Evolutionary conservation across 2,329 filamentous ascomycete species (phyloP).

Genomic region (Colletotrichum karsti): DNA sequence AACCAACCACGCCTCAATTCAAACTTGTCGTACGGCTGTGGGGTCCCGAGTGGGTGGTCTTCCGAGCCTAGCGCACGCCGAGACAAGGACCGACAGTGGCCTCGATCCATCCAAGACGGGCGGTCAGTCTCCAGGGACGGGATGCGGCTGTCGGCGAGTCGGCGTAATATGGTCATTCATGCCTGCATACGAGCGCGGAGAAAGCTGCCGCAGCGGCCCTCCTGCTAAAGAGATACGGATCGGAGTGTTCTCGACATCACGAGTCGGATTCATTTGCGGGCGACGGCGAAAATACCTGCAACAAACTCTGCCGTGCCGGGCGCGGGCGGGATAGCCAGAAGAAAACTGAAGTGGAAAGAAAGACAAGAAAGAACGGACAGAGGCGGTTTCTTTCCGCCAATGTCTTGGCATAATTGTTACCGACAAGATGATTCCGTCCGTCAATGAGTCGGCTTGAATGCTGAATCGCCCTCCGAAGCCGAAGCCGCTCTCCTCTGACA

Average conservation of each 20-base stretch:
- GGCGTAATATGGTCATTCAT: background rate
- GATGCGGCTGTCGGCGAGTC: background rate
- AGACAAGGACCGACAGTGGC: background rate
- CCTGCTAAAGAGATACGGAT: background rate
- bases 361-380: background rate
- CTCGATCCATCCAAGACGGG: background rate
- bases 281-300: background rate
- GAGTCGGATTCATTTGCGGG: background rate
- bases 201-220: background rate
- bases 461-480: background rate
- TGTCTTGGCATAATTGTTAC: background rate
- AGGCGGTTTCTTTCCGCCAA: background rate
- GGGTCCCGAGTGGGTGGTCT: background rate
- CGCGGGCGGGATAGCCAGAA: background rate
- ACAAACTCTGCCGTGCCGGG: background rate
- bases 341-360: background rate
- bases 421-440: too few species aligned
- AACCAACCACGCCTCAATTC: background rate
- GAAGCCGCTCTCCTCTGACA: background rate
- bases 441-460: too few species aligned
- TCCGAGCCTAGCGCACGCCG: slow-evolving; percentile 8
- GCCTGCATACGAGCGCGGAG: background rate
- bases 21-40: background rate
- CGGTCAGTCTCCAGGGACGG: background rate
- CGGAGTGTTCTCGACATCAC: background rate